Base-by-base conservation (phyloP, 106 monocot genomes). In the Acanthochlamys bracteata region DNA sequence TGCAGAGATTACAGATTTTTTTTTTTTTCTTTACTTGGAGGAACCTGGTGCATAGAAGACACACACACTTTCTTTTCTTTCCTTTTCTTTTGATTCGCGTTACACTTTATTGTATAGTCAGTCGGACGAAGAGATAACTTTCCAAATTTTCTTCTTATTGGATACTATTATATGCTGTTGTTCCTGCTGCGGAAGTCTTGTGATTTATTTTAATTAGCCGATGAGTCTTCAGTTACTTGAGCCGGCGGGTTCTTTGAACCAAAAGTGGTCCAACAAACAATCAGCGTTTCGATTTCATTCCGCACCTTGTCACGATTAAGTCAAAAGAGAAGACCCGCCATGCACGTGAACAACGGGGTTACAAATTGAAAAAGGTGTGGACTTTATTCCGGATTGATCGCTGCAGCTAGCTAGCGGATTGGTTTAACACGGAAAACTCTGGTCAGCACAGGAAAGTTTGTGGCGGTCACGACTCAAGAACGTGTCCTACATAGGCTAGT, bases 301-400 rank as follows among this genome's bases (percentile, higher is more conserved):
- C 13, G 3, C 13, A 51, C 51, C 2, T 51, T 19, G 51, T 51
- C 51, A 19, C n/a, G n/a, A 51, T 51, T 13, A 8, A 51, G 51
- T 51, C 17, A 51, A 51, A 8, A 19, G 51, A 51, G 51, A 9
- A 7, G 10, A 14, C 49, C 17, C 49, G 4, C 55, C 55, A 55
- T 55, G 55, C 55, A 55, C 55, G 55, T 55, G 55, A 55, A 55
- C 10, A 55, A 55, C 22, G 20, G 20, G 55, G 20, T n/a, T n/a
- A n/a, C n/a, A n/a, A n/a, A n/a, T n/a, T n/a, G n/a, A n/a, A n/a
- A n/a, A n/a, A n/a, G n/a, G n/a, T n/a, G n/a, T n/a, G n/a, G n/a
- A n/a, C n/a, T n/a, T n/a, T n/a, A n/a, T n/a, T n/a, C n/a, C n/a
- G n/a, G n/a, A n/a, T n/a, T n/a, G n/a, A n/a, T n/a, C n/a, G n/a